Evolutionary conservation across 2,329 filamentous ascomycete species (phyloP).

Genomic region (Penicillium sp.): DNA sequence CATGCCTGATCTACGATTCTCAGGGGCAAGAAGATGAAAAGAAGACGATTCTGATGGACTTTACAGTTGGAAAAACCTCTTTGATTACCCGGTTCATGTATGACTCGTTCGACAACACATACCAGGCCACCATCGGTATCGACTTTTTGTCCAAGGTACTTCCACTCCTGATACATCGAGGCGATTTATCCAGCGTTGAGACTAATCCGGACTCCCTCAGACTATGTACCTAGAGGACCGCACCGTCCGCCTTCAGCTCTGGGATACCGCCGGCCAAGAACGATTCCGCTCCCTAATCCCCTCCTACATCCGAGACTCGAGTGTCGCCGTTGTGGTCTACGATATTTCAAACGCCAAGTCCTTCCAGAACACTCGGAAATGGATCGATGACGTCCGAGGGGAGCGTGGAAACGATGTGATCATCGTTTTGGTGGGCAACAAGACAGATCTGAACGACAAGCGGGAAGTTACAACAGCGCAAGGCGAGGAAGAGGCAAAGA

Average conservation of each 20-base stretch:
- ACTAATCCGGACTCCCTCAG: slow-evolving; percentile 39
- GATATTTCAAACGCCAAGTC: slow-evolving; percentile 97
- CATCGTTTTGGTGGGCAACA: slow-evolving; percentile 96
- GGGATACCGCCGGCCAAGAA: slow-evolving; percentile 98
- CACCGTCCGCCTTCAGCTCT: slow-evolving; percentile 93
- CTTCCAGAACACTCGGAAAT: slow-evolving; percentile 98
- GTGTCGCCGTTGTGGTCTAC: slow-evolving; percentile 96
- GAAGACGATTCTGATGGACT: slow-evolving; percentile 15
- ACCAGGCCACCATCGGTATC: slow-evolving; percentile 98
- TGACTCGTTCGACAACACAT: slow-evolving; percentile 99
- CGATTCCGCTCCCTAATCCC: slow-evolving; percentile 95
- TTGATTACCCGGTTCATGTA: slow-evolving; percentile 99
- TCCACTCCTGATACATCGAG: neutral
- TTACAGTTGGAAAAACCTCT: slow-evolving; percentile 90
- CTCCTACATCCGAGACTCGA: slow-evolving; percentile 96
- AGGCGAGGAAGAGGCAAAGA: slow-evolving; percentile 96
- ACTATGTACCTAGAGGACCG: slow-evolving; percentile 99
- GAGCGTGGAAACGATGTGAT: slow-evolving; percentile 98
- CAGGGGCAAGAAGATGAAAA: neutral
- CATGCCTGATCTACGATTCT: slow-evolving; percentile 4
- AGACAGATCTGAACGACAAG: slow-evolving; percentile 98
- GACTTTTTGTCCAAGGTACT: slow-evolving; percentile 95
- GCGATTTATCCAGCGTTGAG: neutral
- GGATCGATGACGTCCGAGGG: slow-evolving; percentile 96
- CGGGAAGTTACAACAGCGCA: slow-evolving; percentile 93